Evolutionary conservation across 768 basidiomycete species (phyloP).

Genomic region (Phylloporus sp.): DNA sequence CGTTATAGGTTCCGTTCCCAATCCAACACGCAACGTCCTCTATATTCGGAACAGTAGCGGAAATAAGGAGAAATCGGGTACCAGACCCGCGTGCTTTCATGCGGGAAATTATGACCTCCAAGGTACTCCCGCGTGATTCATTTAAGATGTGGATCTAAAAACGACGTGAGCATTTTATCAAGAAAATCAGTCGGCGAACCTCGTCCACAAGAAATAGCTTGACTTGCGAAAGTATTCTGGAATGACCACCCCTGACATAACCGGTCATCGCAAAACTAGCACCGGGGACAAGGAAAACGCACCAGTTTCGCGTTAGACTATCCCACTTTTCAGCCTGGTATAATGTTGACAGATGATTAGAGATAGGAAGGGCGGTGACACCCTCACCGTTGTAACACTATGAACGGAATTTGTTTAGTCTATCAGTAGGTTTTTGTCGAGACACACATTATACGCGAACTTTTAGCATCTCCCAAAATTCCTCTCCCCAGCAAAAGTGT

Average conservation of each 20-base stretch:
- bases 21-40: slow-evolving; percentile 90
- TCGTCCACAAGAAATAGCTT: slow-evolving; percentile 89
- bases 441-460: slow-evolving; percentile 74
- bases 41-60: slow-evolving; percentile 93
- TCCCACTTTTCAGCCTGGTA: slow-evolving; percentile 94
- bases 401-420: background rate
- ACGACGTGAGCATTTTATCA: background rate
- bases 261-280: slow-evolving; percentile 3
- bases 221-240: slow-evolving; percentile 65
- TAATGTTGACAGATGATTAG: background rate
- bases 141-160: slow-evolving; percentile 86
- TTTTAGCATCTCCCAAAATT: slow-evolving; percentile 70
- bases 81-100: slow-evolving; percentile 74
- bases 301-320: slow-evolving; percentile 87
- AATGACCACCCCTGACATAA: slow-evolving; percentile 52
- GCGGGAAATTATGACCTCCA: slow-evolving; percentile 92
- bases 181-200: slow-evolving; percentile 36
- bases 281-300: slow-evolving; percentile 32
- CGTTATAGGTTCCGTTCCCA: slow-evolving; percentile 37
- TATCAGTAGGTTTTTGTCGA: background rate
- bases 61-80: slow-evolving; percentile 84
- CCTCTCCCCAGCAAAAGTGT: slow-evolving; percentile 64
- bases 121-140: slow-evolving; percentile 83
- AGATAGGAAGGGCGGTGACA: background rate
- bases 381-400: slow-evolving; percentile 74